Base-by-base conservation (phyloP, 768 basidiomycete genomes). In the Kwoniella newhampshirensis region DNA sequence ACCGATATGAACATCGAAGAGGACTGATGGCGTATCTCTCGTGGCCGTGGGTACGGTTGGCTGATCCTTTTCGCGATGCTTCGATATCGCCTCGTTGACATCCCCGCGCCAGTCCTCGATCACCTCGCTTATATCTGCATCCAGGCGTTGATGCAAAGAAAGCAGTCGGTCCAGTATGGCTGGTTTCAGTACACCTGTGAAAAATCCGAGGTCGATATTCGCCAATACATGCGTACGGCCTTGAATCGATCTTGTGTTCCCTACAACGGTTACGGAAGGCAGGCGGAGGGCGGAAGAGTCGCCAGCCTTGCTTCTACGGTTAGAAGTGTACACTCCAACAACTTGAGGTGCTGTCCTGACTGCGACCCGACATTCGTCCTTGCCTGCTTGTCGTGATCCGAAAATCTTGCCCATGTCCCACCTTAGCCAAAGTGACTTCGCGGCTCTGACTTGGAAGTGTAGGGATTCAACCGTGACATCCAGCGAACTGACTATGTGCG, bases 181-280 rank as follows among this genome's bases (percentile, higher is more conserved):
- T 2, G 75, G 75, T 46, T 75, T 73, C 47, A 75, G 51, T 0
- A 70, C 59, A 25, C 73, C 73, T 7, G 56, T 60, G 46, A 76
- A 74, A 26, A 63, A 66, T 0, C 71, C 71, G 3, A 73, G 41
- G 20, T 64, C 47, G 30, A 70, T 35, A 7, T 63, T 49, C 3
- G 58, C 59, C 8, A 55, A 39, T 26, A 67, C 43, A 17, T 46
- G 25, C 1, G 45, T 32, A 32, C 55, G 35, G 30, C 25, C 49
- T 17, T 40, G 27, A 12, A 9, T 9, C 15, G 28, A n/a, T 28
- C 26, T 28, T 18, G 25, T 18, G 28, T 42, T 39, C 1, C 68
- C 71, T 2, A 59, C 26, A 1, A 51, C 54, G 1, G 46, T 60
- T 25, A 70, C 36, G 1, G 58, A 59, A 1, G 68, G 68, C 9